Conservation (phyloP, 371 early-diverging fungal genomes). For the Mortierella sp. region DNA sequence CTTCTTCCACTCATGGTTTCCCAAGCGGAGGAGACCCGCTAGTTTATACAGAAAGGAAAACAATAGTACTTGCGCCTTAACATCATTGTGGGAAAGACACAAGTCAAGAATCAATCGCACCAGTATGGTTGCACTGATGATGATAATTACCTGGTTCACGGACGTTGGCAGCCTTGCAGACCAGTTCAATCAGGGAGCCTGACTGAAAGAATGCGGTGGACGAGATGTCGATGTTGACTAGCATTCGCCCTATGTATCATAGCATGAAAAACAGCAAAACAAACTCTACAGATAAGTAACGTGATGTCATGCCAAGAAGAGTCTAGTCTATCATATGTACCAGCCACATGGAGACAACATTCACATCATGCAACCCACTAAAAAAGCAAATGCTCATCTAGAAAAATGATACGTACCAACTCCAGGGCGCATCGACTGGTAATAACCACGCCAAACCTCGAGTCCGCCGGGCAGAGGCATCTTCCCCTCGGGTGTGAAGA, state of each 20-base stretch:
- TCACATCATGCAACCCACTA: neutral
- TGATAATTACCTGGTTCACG: slow-evolving; percentile 55
- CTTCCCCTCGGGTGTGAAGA: slow-evolving; percentile 80
- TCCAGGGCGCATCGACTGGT: slow-evolving; percentile 86
- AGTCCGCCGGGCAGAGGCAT: slow-evolving; percentile 76
- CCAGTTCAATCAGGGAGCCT: slow-evolving; percentile 72
- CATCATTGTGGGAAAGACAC: neutral
- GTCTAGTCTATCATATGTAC: neutral
- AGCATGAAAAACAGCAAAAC: neutral
- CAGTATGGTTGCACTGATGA: neutral
- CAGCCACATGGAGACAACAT: too few relatives aligned
- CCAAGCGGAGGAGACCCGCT: neutral
- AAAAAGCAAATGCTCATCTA: neutral
- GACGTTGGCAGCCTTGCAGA: slow-evolving; percentile 72
- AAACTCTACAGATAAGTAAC: neutral
- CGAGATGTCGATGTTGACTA: slow-evolving; percentile 88
- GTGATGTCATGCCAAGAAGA: neutral
- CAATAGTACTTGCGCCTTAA: neutral
- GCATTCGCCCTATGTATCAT: slow-evolving; percentile 61
- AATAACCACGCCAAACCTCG: slow-evolving; percentile 93
- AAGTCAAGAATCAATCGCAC: neutral
- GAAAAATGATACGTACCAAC: slow-evolving; percentile 59
- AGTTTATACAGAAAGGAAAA: neutral
- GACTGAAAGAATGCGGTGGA: slow-evolving; percentile 89
- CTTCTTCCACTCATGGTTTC: slow-evolving; percentile 59